A percentile compares a stretch with the other conserved stretches of the same genome.
phyloP scores from a whole-genome alignment of 257 asterid genomes.

The Scutellaria barbata region DNA sequence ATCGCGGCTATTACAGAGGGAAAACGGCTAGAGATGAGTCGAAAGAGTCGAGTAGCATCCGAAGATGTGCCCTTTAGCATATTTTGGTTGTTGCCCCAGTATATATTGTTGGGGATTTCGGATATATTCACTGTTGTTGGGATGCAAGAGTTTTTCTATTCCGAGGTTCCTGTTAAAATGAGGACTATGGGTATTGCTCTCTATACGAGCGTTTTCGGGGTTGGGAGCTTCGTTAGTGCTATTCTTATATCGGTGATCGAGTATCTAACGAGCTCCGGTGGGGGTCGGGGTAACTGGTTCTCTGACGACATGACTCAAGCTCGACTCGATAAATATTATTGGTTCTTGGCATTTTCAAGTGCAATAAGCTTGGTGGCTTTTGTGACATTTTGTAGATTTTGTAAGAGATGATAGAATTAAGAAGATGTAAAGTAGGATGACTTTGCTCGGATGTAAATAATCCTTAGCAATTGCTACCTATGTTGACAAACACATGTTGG shows the following conservation, averaged over 20 bases:
- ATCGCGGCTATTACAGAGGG: conserved; percentile 76
- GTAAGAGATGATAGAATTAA: conserved; percentile 7
- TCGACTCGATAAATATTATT: conserved; percentile 77
- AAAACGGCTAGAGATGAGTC: conserved; percentile 51
- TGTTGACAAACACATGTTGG: no score
- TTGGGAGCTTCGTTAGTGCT: conserved; percentile 85
- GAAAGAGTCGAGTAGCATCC: background rate
- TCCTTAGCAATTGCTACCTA: no score
- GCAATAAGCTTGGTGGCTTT: conserved; percentile 56
- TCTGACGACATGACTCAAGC: conserved; percentile 69
- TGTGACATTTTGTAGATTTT: conserved; percentile 52
- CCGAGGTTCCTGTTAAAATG: conserved; percentile 80
- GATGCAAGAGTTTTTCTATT: conserved; percentile 91
- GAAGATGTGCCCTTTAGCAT: conserved; percentile 61
- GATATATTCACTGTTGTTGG: conserved; percentile 96
- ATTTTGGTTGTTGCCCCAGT: conserved; percentile 91
- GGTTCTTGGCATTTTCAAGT: conserved; percentile 67
- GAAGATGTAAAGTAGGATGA: background rate
- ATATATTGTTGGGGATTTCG: conserved; percentile 78
- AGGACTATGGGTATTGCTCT: conserved; percentile 91
- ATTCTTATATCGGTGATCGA: conserved; percentile 65
- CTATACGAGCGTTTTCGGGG: conserved; percentile 87
- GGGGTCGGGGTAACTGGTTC: conserved; percentile 64
- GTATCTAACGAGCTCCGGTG: conserved; percentile 48
- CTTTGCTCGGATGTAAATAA: background rate